Evolutionary conservation across 768 basidiomycete species (phyloP), one percentile per base, ranked within the genome.

Genomic region (Macrolepiota dolichaula): DNA sequence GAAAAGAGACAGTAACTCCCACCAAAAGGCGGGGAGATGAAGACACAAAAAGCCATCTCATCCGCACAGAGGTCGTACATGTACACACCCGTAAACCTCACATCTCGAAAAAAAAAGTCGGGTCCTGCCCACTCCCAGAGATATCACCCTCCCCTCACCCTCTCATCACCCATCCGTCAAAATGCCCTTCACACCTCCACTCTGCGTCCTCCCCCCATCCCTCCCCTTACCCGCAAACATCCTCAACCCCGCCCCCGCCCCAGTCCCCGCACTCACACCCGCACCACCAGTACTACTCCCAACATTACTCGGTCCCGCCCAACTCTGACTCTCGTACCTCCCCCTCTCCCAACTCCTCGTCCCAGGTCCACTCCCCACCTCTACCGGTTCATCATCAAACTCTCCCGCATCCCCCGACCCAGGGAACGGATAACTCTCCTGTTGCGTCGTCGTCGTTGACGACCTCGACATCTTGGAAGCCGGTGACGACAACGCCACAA

Each of bases 161-260:
- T 1, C 4, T 44, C 10, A 17, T 40, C 37, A 59, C 22, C 51
- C 51, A 52, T 82, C 76, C 65, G 82, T 80, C 70, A 87, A 71
- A 51, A 92, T 79, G 11, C 88, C 91, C 68, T 85, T 87, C 32
- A 93, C 89, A n/a, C 91, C 91, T 1, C 91, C 91, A 67, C 91
- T 93, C 76, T 91, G 89, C 63, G 91, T 93, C 66, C 91, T 77
- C 40, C 91, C 91, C 2, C 91, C 91, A 71, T 92, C 89, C 60
- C 89, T 79, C 51, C 86, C 91, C 44, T 88, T 82, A 27, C 86
- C 82, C 2, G 81, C 86, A 68, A 89, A 86, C 89, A 92, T 89
- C 74, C 88, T 65, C 70, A 55, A 49, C 60, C 61, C 60, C 40
- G 38, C 29, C 7, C 29, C 29, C 29, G 29, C 29, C 29, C 29